These are phyloP conservation scores for Rhizopus arrhizus DNA, from an alignment of 371 early-diverging fungal species.

Conservation along the genomic window DNA sequence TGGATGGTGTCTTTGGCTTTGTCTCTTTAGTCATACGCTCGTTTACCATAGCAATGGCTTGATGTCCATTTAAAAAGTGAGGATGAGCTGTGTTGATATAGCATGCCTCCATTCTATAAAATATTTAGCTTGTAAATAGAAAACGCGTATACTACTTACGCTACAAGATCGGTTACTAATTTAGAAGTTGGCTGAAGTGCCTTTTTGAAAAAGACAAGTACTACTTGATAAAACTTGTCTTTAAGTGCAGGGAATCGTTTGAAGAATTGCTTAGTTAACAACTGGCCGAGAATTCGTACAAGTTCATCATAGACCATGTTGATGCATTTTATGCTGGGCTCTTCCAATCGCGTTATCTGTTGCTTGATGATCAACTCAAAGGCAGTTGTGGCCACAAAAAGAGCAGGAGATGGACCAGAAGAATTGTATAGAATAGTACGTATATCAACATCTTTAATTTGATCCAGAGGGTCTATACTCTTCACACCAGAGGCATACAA, in stretches of 20 bases:
- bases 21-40: conserved; percentile 69
- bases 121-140: background rate
- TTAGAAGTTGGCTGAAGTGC: conserved; percentile 87
- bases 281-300: conserved; percentile 86
- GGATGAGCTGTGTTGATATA: conserved; percentile 99
- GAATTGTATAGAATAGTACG: conserved; percentile 98
- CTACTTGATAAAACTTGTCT: conserved; percentile 88
- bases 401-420: conserved; percentile 93
- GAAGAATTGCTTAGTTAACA: conserved; percentile 85
- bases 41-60: conserved; percentile 90
- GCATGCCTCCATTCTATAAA: conserved; percentile 79
- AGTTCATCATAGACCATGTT: conserved; percentile 94
- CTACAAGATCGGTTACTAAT: conserved; percentile 87
- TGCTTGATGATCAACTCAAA: conserved; percentile 97
- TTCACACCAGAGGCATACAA: conserved; percentile 90
- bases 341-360: conserved; percentile 95
- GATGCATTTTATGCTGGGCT: conserved; percentile 93
- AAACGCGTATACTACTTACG: conserved; percentile 41
- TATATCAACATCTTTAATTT: conserved; percentile 97
- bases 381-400: conserved; percentile 96
- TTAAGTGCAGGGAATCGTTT: conserved; percentile 93
- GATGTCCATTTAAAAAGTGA: conserved; percentile 96
- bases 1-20: conserved; percentile 7
- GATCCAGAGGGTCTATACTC: conserved; percentile 93
- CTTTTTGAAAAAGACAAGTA: conserved; percentile 89